These are phyloP conservation scores for Plectranthus barbatus DNA, from an alignment of 257 asterid genomes.

Conservation along the genomic window DNA sequence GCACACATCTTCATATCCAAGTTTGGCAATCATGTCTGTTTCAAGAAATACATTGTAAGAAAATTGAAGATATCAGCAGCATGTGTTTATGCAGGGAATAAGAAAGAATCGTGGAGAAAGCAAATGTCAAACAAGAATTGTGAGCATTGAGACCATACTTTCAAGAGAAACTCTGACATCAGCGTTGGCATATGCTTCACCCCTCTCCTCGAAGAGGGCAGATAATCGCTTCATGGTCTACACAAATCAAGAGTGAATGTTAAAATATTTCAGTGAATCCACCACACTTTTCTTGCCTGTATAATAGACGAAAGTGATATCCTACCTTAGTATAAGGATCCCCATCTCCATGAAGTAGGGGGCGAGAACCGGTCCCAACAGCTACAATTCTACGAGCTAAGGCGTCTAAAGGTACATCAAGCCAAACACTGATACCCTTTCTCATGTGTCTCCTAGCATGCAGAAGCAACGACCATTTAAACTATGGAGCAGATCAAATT, in stretches of 20 bases:
- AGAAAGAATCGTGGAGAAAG: background rate
- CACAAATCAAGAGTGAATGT: background rate
- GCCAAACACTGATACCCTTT: slow-evolving; percentile 81
- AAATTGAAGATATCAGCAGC: background rate
- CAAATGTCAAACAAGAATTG: background rate
- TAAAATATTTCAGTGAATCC: background rate
- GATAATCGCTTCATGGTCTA: slow-evolving; percentile 69
- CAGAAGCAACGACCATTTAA: slow-evolving; percentile 10
- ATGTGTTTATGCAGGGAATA: background rate
- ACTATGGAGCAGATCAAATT: background rate
- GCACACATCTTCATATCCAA: slow-evolving; percentile 50
- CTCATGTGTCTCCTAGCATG: slow-evolving; percentile 69
- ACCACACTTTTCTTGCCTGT: background rate
- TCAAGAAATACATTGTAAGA: background rate
- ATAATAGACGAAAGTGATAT: background rate
- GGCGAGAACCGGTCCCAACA: slow-evolving; percentile 74
- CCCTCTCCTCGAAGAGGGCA: slow-evolving; percentile 59
- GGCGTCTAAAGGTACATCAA: slow-evolving; percentile 88
- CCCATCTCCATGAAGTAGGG: slow-evolving; percentile 65
- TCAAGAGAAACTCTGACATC: slow-evolving; percentile 63
- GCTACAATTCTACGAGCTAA: slow-evolving; percentile 73
- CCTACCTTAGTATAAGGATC: slow-evolving; percentile 64
- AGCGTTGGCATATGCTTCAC: slow-evolving; percentile 73
- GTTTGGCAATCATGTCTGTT: slow-evolving; percentile 58
- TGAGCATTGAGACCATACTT: slow-evolving; percentile 34